Percentiles rank a stretch among this genome's conserved stretches.
Conservation (phyloP, 2,329 filamentous ascomycete genomes). For the Sclerotinia borealis region DNA sequence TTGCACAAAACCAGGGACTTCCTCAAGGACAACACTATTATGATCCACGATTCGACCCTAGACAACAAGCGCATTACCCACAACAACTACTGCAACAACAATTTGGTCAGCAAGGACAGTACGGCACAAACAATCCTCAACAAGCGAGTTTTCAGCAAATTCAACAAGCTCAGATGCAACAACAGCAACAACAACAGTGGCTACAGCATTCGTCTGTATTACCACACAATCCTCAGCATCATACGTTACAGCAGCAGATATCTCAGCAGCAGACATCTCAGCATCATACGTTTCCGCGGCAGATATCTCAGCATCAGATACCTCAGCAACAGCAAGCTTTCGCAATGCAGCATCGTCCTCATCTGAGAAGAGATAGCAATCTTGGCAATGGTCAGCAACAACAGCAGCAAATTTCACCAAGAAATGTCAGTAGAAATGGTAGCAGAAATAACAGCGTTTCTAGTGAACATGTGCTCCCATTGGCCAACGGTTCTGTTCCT, state of each 20-base stretch:
- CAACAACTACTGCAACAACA: constrained; percentile 15
- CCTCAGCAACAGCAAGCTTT: constrained; percentile 16
- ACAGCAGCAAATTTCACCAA: neutral
- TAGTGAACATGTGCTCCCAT: neutral
- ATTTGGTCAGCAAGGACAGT: neutral
- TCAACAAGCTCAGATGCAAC: constrained; percentile 13
- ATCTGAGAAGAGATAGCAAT: constrained; percentile 14
- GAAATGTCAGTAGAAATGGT: constrained; percentile 12
- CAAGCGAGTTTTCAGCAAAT: constrained; percentile 9
- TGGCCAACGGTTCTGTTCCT: neutral
- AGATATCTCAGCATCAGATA: neutral
- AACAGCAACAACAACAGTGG: constrained; percentile 8
- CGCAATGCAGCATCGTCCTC: constrained; percentile 16
- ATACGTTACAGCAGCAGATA: constrained; percentile 5
- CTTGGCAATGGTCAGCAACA: constrained; percentile 11
- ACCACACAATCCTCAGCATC: constrained; percentile 7
- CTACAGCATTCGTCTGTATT: constrained; percentile 4
- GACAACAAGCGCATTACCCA: constrained; percentile 16
- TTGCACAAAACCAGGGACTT: neutral
- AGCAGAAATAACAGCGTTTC: constrained; percentile 6
- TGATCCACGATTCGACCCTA: neutral
- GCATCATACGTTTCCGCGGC: neutral
- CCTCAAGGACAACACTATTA: neutral
- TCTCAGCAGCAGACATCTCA: neutral
- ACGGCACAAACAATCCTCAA: neutral